Base-by-base conservation (phyloP, 176 grass and related monocot species). In the Elaeis guineensis region DNA sequence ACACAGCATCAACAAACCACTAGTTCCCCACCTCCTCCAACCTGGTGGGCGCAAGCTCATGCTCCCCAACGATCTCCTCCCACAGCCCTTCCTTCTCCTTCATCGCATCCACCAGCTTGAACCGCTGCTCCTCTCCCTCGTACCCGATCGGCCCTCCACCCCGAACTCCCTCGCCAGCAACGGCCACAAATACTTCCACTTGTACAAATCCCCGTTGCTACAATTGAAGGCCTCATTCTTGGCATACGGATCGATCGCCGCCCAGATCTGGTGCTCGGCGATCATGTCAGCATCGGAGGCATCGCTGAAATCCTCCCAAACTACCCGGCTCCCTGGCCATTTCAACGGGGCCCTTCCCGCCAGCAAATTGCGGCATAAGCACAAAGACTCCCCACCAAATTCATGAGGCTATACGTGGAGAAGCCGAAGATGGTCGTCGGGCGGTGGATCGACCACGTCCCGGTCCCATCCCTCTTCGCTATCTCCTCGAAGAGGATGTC, bases 381-480 rank as follows among this genome's bases (percentile, higher is more conserved):
- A 52, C 65, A 68, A 8, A 68, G 52, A 17, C 17, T 22, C n/a
- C 2, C n/a, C 3, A 56, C 4, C 12, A 68, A 19, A 28, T 68
- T 68, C 52, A 68, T 56, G 26, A 16, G 17, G 25, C 52, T 8
- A 19, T 18, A 55, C 11, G 65, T n/a, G 25, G 65, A 55, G 52
- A 68, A 68, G 65, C 65, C 65, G 65, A 68, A 68, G 65, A 68
- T 25, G 14, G 51, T 35, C 5, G 52, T 55, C n/a, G 65, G 65
- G 51, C 65, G 65, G 65, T 68, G 65, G 52, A 89, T 77, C 63
- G 85, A 83, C 85, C 85, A 89, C 39, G 77, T 75, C 39, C 80
- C 76, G 64, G 69, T 63, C 22, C 80, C 69, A 1, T 58, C 69
- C 25, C 72, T 74, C 55, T 78, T 78, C 39, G 59, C 23, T 25